Base-by-base conservation (phyloP, 73 alveolate genomes). In the Durusdinium trenchii region DNA sequence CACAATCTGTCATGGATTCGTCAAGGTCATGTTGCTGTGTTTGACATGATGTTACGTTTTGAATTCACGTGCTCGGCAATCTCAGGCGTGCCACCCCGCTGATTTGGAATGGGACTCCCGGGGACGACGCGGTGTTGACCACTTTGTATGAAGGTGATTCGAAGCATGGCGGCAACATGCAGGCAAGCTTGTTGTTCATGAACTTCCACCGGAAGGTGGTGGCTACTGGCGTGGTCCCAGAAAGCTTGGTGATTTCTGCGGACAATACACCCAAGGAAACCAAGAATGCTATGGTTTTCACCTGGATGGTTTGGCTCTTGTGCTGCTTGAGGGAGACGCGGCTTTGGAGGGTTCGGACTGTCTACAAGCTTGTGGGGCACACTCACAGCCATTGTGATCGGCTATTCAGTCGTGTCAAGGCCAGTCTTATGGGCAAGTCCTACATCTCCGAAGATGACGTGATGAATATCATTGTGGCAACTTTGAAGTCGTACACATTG, bases 211-310 rank as follows among this genome's bases (percentile, higher is more conserved):
- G 2, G 57, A 84, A 84, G 57, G 78, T 84, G 38, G 30, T 50
- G 75, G 57, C 6, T 2, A 38, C 78, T 0, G 94, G 94, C 48
- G 40, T 4, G 18, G 54, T 84, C 6, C 94, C 94, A 36, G 78
- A 84, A 45, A 9, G 43, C 57, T 16, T 84, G 38, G 30, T 52
- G 0, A 12, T 84, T 14, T 51, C 78, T 3, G 76, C 73, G 0
- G 94, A 84, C 40, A 84, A 84, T 54, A 84, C 94, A 6, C 94
- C 94, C 5, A 84, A 84, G 28, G 94, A 84, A 36, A 84, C 94
- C 38, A 84, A 84, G 42, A 52, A 84, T 28, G 38, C 38, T 0
- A 84, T 54, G 14, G 76, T 84, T 2, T 84, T 16, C 78, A 6
- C 57, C 0, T 35, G 40, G 40, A 35, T 54, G 36, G 94, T 84